Percentiles rank a stretch among this genome's conserved stretches.
Conservation (phyloP, 352 stramenopile species). For the Thraustochytrium sp. region DNA sequence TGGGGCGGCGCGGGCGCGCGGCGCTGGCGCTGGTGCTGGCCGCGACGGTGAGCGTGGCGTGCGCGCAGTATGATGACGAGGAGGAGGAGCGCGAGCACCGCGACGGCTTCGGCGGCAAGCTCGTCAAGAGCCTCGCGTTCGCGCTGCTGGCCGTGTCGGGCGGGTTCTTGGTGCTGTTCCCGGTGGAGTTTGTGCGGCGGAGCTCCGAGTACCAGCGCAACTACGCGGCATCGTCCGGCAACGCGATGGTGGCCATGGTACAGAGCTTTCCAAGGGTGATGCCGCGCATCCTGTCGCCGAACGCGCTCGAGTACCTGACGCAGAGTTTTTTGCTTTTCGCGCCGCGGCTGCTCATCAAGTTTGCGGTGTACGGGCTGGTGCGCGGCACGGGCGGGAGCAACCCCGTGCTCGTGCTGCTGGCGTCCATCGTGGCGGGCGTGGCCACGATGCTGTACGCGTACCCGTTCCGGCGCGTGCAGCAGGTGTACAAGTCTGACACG, state of each 20-base stretch:
- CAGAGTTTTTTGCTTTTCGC: constrained; percentile 1
- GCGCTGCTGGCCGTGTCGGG: not conserved
- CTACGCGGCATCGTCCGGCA: not conserved
- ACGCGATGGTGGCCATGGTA: not conserved
- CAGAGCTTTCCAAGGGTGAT: not conserved
- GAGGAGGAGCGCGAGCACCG: not conserved
- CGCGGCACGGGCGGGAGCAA: not conserved
- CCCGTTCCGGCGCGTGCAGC: not conserved
- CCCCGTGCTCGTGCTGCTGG: not conserved
- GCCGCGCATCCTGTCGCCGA: not conserved
- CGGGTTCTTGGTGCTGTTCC: constrained; percentile 3
- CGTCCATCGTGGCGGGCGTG: not conserved
- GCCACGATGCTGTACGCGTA: constrained; percentile 17
- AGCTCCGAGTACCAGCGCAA: constrained; percentile 4
- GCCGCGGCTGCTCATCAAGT: constrained; percentile 13
- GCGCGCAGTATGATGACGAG: not conserved
- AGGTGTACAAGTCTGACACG: not conserved
- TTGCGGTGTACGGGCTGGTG: not conserved
- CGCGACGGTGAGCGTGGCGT: not conserved
- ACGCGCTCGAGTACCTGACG: not conserved
- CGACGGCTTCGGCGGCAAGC: not conserved
- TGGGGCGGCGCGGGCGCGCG: not conserved
- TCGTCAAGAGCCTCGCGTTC: not conserved
- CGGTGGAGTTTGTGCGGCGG: not conserved
- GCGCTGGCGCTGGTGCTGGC: not conserved